Evolutionary conservation across 1,284 basidiomycete species (phyloP).

Genomic region (Fomitiporia mediterranea): DNA sequence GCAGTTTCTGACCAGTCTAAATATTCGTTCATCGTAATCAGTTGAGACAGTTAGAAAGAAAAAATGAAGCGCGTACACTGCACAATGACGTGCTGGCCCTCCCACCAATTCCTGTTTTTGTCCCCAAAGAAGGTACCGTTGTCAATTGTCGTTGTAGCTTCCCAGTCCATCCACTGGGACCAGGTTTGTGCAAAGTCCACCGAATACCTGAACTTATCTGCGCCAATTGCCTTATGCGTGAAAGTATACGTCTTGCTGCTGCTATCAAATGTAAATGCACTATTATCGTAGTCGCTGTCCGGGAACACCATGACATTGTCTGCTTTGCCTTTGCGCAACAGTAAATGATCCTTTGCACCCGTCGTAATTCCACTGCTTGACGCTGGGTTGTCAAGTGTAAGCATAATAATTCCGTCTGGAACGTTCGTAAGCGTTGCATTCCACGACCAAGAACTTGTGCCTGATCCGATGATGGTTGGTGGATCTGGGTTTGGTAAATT

Average conservation of each 20-base stretch:
- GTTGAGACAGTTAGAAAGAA: constrained; percentile 1
- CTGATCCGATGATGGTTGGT: constrained; percentile 50
- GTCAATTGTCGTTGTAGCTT: constrained; percentile 65
- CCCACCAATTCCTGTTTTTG: constrained; percentile 63
- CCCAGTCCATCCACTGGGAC: constrained; percentile 75
- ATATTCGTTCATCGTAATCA: constrained; percentile 3
- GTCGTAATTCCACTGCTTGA: constrained; percentile 41
- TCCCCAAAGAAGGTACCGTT: constrained; percentile 44
- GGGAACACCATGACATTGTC: constrained; percentile 83
- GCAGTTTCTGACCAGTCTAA: constrained; percentile 72
- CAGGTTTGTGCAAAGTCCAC: constrained; percentile 84
- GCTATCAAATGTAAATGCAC: constrained; percentile 54
- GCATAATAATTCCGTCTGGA: constrained; percentile 75
- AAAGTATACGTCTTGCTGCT: constrained; percentile 60
- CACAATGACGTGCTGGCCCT: constrained; percentile 78
- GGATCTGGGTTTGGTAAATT: constrained; percentile 42
- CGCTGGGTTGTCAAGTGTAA: constrained; percentile 60
- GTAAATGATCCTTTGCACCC: constrained; percentile 61
- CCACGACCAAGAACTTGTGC: constrained; percentile 66
- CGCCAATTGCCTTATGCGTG: constrained; percentile 77
- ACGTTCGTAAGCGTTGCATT: constrained; percentile 66
- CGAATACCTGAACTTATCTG: constrained; percentile 84
- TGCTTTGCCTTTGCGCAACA: constrained; percentile 71
- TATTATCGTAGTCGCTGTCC: constrained; percentile 67
- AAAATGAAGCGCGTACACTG: constrained; percentile 57